These are phyloP conservation scores for Yamadazyma atmosphaerica DNA, from an alignment of 1,139 yeast genomes.

Conservation along the genomic window DNA sequence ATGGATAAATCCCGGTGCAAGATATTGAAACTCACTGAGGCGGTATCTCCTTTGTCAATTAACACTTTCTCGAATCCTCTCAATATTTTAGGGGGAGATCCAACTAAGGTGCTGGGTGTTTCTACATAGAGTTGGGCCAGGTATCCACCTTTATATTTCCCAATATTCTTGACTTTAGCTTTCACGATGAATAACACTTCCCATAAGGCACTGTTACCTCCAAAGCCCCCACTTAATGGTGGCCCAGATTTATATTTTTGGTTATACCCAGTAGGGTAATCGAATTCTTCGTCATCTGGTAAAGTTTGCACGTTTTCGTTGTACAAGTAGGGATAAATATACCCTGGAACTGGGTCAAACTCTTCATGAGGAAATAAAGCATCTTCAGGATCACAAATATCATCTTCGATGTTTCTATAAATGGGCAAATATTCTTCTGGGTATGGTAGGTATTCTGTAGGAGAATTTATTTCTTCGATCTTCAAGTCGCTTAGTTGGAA, in stretches of 20 bases:
- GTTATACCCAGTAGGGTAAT: constrained; percentile 54
- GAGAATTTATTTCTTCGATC: constrained; percentile 43
- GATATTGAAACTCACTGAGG: constrained; percentile 44
- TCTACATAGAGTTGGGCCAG: constrained; percentile 61
- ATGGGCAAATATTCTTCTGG: constrained; percentile 50
- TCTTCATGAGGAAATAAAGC: constrained; percentile 58
- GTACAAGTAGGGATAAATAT: constrained; percentile 51
- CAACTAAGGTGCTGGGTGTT: constrained; percentile 44
- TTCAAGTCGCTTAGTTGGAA: constrained; percentile 43
- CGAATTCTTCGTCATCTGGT: constrained; percentile 41
- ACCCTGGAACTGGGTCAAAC: constrained; percentile 52
- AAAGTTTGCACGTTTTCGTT: constrained; percentile 44
- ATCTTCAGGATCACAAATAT: constrained; percentile 56
- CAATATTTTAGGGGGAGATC: constrained; percentile 52
- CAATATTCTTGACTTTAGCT: constrained; percentile 51
- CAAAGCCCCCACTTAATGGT: constrained; percentile 55
- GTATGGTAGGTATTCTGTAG: constrained; percentile 49
- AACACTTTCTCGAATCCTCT: constrained; percentile 62
- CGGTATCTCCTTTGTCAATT: constrained; percentile 44
- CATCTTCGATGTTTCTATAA: constrained; percentile 42
- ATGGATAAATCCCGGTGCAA: constrained; percentile 56
- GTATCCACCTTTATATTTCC: constrained; percentile 50
- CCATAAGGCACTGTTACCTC: constrained; percentile 50
- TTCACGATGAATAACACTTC: constrained; percentile 48
- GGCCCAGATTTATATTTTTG: constrained; percentile 40